These are phyloP conservation scores for Penicillium occitanis DNA, from an alignment of 2,329 filamentous ascomycete genomes.

Conservation along the genomic window DNA sequence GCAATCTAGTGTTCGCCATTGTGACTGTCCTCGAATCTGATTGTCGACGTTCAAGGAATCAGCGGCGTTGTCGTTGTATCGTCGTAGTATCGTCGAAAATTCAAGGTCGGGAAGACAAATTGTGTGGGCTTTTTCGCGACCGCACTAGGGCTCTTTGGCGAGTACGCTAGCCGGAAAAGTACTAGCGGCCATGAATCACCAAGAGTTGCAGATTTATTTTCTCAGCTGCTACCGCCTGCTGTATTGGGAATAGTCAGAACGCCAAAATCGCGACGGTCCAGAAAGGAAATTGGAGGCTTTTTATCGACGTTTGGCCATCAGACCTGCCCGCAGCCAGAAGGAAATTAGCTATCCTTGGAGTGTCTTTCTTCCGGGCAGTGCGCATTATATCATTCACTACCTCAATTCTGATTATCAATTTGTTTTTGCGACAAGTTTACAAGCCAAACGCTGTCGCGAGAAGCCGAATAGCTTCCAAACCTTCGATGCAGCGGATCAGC, in stretches of 20 bases:
- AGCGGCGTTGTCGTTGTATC: constrained; percentile 44
- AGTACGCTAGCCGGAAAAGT: constrained; percentile 32
- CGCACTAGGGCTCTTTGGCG: constrained; percentile 42
- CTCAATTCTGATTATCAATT: neutral
- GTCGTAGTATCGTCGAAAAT: constrained; percentile 44
- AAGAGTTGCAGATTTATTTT: constrained; percentile 15
- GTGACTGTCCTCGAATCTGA: constrained; percentile 47
- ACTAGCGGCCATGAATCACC: constrained; percentile 25
- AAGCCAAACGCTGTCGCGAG: constrained; percentile 12
- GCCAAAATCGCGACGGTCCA: constrained; percentile 21
- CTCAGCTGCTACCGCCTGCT: constrained; percentile 38
- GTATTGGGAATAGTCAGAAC: constrained; percentile 1
- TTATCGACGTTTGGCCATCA: constrained; percentile 17
- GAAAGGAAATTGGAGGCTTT: constrained; percentile 17
- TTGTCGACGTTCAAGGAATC: constrained; percentile 42
- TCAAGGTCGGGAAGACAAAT: constrained; percentile 37
- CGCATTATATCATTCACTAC: constrained; percentile 17
- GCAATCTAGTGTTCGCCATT: constrained; percentile 55
- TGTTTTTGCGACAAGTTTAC: constrained; percentile 7
- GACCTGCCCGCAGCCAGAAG: constrained; percentile 30
- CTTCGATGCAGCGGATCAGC: constrained; percentile 32
- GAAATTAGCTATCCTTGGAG: constrained; percentile 27
- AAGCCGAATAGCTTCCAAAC: constrained; percentile 12
- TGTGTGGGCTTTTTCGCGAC: constrained; percentile 45
- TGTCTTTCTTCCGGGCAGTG: constrained; percentile 24